Evolutionary conservation across 2,329 filamentous ascomycete genomes (phyloP), one percentile per base, ranked within the genome.

Genomic region (Plenodomus tracheiphilus): DNA sequence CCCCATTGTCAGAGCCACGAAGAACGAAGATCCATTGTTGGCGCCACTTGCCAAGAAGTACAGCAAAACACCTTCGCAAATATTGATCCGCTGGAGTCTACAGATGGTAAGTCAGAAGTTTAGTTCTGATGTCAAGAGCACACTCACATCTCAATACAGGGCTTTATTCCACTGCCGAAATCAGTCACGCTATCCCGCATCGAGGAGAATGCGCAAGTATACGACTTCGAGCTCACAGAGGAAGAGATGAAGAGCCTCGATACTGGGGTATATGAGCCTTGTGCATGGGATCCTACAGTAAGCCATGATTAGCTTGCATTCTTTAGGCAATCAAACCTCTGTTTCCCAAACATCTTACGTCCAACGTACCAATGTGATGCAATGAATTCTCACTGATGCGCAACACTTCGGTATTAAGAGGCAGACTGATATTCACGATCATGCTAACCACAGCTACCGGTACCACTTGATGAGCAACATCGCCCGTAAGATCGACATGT

Each of bases 131-230:
- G 18, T 11, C 9, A n/a, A n/a, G 9, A 2, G 28, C 11, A 4
- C 16, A 13, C 51, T 43, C 35, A 39, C 15, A 28, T 10, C 15
- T n/a, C 11, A 2, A 38, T 25, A 10, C 52, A 82, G 79, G 81
- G 81, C 8, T 85, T 83, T 58, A 79, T 85, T 22, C 82, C 83
- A 13, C 72, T 87, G 19, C 84, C 84, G 0, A 86, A 86, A 66
- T 84, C 82, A 1, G 82, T 82, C 16, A 85, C 81, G 0, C 79
- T 79, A 2, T 75, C 76, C 9, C 75, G 84, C 16, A 86, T 87
- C 55, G 75, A 81, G 53, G 82, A 85, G 67, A 87, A 87, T 55
- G 74, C 76, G 2, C 66, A 80, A 37, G 64, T 86, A 1, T 86
- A 79, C 51, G 82, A 85, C 58, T 86, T 86, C 56, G 78, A 82